These are phyloP conservation scores for Diplodia sapinea DNA, from an alignment of 2,329 filamentous ascomycete species.

Conservation along the genomic window DNA sequence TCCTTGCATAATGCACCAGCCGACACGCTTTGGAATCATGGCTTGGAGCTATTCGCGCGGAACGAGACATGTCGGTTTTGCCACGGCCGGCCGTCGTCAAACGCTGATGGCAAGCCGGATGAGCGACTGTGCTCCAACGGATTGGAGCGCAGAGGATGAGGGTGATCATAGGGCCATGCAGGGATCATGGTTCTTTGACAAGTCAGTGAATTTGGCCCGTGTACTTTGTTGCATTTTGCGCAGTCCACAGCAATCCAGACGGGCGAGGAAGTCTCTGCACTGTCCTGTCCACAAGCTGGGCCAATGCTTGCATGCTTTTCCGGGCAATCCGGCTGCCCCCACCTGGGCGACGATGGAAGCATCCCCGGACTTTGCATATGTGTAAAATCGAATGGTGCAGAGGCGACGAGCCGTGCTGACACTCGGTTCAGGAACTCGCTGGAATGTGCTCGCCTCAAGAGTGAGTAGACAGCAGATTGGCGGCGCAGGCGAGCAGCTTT, in stretches of 20 bases:
- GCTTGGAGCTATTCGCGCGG: background rate
- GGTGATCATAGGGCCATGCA: slow-evolving; percentile 25
- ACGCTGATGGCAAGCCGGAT: background rate
- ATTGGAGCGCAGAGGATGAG: slow-evolving; percentile 28
- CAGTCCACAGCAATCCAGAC: slow-evolving; percentile 25
- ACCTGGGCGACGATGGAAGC: slow-evolving; percentile 3
- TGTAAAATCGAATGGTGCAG: slow-evolving; percentile 12
- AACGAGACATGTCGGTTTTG: slow-evolving; percentile 24
- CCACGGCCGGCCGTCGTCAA: slow-evolving; percentile 2
- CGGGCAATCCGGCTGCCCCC: background rate
- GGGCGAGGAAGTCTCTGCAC: background rate
- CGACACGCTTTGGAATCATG: slow-evolving; percentile 5
- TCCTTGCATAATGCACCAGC: background rate
- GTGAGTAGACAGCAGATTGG: slow-evolving; percentile 19
- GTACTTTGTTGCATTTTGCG: slow-evolving; percentile 10
- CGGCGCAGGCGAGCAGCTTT: slow-evolving; percentile 20
- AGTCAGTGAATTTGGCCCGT: background rate
- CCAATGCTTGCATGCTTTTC: slow-evolving; percentile 2
- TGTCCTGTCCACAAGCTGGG: background rate
- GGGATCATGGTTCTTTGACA: slow-evolving; percentile 1
- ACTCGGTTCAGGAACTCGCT: slow-evolving; percentile 18
- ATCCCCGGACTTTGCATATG: background rate
- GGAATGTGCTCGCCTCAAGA: slow-evolving; percentile 18
- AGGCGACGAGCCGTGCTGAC: slow-evolving; percentile 3
- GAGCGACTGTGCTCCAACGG: slow-evolving; percentile 14